Evolutionary conservation across 352 stramenopile species (phyloP), one percentile per base, ranked within the genome.

Genomic region (Pythium monospermum): DNA sequence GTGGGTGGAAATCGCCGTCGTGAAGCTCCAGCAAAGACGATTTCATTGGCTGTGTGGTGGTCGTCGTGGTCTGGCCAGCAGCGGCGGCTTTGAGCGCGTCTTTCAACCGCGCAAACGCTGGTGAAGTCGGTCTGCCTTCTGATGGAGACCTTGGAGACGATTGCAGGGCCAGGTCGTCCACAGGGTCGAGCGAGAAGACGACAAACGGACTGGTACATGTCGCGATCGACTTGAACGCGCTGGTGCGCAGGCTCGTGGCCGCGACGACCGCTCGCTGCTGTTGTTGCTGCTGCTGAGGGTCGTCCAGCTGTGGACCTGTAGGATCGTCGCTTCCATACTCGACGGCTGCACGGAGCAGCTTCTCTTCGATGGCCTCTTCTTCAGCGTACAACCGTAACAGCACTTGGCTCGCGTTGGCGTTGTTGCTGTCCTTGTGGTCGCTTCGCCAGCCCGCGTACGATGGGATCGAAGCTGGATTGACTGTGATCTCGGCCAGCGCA

Each of bases 41-140:
- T 36, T 39, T 37, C n/a, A n/a, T n/a, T n/a, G n/a, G n/a, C n/a
- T n/a, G n/a, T n/a, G n/a, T n/a, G n/a, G n/a, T n/a, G n/a, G n/a
- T n/a, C 18, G 40, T 10, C 1, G 74, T 19, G 0, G 57, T 50
- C 39, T 89, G 76, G 0, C 72, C 70, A n/a, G n/a, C n/a, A n/a
- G n/a, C n/a, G n/a, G n/a, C n/a, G 26, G 72, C 76, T 31, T 71
- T 71, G 12, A 90, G 65, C 4, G 81, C 81, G 18, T 88, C 69
- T 54, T 88, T 87, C 0, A 91, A 65, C 2, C 81, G 64, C 6
- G 75, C 67, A 61, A 91, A 91, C 26, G 78, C 78, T 28, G 77
- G 74, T 0, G 76, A 87, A 39, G 77, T 49, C 10, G 75, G 71
- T 12, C 75, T 58, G n/a, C n/a, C n/a, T 8, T 44, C 62, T 0